These are phyloP conservation scores for Daedalea quercina DNA, from an alignment of 768 basidiomycete species.

Conservation along the genomic window DNA sequence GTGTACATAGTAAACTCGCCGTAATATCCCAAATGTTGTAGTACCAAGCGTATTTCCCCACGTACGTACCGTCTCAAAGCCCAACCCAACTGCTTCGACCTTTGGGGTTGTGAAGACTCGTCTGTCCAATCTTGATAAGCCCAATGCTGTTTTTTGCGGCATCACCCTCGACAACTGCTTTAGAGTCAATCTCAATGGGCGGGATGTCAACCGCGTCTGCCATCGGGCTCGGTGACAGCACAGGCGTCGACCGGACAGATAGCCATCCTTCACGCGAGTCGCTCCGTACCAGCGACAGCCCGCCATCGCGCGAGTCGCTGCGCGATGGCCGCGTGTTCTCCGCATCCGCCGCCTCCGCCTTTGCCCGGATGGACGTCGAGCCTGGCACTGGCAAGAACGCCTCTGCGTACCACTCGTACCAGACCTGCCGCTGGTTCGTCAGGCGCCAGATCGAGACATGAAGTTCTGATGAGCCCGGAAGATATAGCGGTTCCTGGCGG, in stretches of 20 bases:
- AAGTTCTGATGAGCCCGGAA: constrained; percentile 88
- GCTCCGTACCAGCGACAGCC: constrained; percentile 7
- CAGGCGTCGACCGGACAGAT: constrained; percentile 17
- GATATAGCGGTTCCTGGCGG: constrained; percentile 81
- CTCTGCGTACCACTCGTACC: constrained; percentile 99
- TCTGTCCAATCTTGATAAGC: constrained; percentile 89
- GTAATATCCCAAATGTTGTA: too few relatives aligned
- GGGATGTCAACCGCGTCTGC: constrained; percentile 56
- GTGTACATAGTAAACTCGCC: too few relatives aligned
- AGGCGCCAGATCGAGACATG: constrained; percentile 93
- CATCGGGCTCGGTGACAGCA: constrained; percentile 52
- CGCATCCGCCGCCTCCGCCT: constrained; percentile 18
- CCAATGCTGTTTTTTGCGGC: constrained; percentile 26
- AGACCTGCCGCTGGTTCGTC: constrained; percentile 83
- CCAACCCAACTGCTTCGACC: constrained; percentile 95
- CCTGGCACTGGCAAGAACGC: constrained; percentile 69
- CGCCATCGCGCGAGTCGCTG: constrained; percentile 6
- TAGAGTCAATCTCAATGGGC: constrained; percentile 9
- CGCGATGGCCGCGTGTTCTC: neutral
- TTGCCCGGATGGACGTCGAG: constrained; percentile 25
- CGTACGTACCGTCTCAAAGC: constrained; percentile 32
- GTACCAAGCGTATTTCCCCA: neutral
- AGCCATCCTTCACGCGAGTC: constrained; percentile 12
- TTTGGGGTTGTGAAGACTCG: constrained; percentile 83
- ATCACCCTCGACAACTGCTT: constrained; percentile 7